Conservation (phyloP, 1,284 basidiomycete species). For the Neotropicomus parvogracilis region DNA sequence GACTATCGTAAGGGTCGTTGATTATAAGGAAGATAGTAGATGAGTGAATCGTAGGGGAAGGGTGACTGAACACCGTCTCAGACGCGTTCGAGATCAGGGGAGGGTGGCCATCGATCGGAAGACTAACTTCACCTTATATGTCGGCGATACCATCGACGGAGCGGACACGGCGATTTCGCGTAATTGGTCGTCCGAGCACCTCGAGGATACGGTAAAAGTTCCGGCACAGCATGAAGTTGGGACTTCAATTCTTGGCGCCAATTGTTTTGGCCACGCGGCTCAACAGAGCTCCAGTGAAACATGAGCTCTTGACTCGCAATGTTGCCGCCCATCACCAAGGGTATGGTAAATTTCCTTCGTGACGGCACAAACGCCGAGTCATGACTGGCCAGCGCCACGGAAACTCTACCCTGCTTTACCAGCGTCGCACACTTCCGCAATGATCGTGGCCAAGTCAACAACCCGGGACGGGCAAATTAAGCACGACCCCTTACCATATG, state of each 20-base stretch:
- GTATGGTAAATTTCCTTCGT: conserved; percentile 6
- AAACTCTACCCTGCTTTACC: conserved; percentile 7
- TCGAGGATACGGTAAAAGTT: conserved; percentile 6
- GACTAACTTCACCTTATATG: conserved; percentile 26
- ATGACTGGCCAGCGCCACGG: conserved; percentile 19
- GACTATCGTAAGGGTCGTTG: conserved; percentile 20
- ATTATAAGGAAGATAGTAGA: conserved; percentile 27
- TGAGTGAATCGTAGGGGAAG: conserved; percentile 17
- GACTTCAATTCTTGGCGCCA: conserved; percentile 8
- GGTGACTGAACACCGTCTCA: conserved; percentile 22
- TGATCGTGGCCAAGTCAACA: conserved; percentile 25
- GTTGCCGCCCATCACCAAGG: conserved; percentile 4
- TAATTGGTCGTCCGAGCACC: conserved; percentile 18
- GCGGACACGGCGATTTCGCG: conserved; percentile 24
- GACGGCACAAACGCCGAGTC: conserved; percentile 7
- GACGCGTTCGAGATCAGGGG: conserved; percentile 21
- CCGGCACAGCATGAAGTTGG: conserved; percentile 13
- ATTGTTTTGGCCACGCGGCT: conserved; percentile 22
- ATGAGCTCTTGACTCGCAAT: conserved; percentile 14
- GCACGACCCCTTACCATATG: conserved; percentile 14
- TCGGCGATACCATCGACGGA: conserved; percentile 22
- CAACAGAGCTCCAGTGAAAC: conserved; percentile 14
- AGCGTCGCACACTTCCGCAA: conserved; percentile 17
- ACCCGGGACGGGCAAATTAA: conserved; percentile 3
- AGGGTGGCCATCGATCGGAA: conserved; percentile 19